Base-by-base conservation (phyloP, 176 grass and related monocot species). In the Microstegium vimineum region DNA sequence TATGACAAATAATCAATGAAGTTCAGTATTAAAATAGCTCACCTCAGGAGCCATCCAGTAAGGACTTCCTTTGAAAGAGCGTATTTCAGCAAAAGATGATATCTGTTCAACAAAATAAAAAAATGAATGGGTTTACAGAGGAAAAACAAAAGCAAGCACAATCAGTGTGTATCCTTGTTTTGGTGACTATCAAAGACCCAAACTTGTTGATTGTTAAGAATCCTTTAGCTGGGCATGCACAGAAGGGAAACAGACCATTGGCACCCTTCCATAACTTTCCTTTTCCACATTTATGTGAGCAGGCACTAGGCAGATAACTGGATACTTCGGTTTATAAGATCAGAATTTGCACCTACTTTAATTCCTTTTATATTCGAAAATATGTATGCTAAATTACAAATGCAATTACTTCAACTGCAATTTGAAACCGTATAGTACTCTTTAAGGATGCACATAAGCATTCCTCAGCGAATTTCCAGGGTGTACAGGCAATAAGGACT, bases 1-100 rank as follows among this genome's bases (percentile, higher is more conserved):
- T 62, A 67, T 20, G 5, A 23, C 12, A 35, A 71, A n/a, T n/a
- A n/a, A 22, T 33, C 10, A 26, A 52, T 73, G 38, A 62, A 81
- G 20, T 63, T 56, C 61, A 71, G 27, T 47, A n/a, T 65, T 31
- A 69, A 84, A 62, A 78, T 57, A 69, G n/a, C 67, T 81, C 57
- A 95, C 96, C 91, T 99, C 96, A 74, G 96, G 96, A 75, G 96
- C 96, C 89, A 99, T 99, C 96, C 93, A 99, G 64, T 99, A 99
- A 84, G 96, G 96, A 73, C 96, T 99, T 95, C 96, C 96, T 84
- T 92, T 99, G 18, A 99, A 90, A 81, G 96, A 99, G 54, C 77
- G 89, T 89, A 99, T 99, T 79, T 94, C 87, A 86, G 90, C 92
- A 81, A 93, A 99, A 77, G 93, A 90, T 67, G 90, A 90, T 87